A percentile compares a stretch with the other conserved stretches of the same genome.
Conservation (phyloP, 2,329 filamentous ascomycete species). For the Pseudogymnoascus sp. region DNA sequence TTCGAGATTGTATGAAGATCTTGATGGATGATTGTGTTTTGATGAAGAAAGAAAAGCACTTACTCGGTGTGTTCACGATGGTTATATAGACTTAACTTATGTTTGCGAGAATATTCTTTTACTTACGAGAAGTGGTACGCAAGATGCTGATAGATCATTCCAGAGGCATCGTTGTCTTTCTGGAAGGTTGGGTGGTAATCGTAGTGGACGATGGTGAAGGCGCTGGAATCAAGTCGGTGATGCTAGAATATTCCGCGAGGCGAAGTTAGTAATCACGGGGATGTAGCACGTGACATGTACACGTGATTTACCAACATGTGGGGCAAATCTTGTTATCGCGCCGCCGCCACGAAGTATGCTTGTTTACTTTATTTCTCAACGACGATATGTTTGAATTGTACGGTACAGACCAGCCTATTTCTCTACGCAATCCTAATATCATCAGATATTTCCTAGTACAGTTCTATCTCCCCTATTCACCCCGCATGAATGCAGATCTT, state of each 20-base stretch:
- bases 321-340: neutral
- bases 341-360: neutral
- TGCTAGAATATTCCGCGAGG: constrained; percentile 3
- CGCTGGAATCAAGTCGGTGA: neutral
- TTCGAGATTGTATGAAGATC: neutral
- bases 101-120: neutral
- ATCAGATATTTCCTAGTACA: neutral
- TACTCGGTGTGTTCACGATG: neutral
- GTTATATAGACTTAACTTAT: constrained; percentile 4
- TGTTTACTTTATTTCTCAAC: neutral
- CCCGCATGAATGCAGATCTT: neutral
- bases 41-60: constrained; percentile 4
- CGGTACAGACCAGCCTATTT: neutral
- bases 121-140: neutral
- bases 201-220: neutral
- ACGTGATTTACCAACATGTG: neutral
- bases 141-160: neutral
- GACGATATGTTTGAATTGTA: neutral
- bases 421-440: neutral
- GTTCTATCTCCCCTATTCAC: neutral
- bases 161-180: neutral
- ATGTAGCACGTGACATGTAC: neutral
- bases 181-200: neutral
- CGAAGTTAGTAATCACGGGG: neutral
- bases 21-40: constrained; percentile 5